phyloP scores from a whole-genome alignment of 1,284 basidiomycete genomes.

The Fistulinella cinereoalba region DNA sequence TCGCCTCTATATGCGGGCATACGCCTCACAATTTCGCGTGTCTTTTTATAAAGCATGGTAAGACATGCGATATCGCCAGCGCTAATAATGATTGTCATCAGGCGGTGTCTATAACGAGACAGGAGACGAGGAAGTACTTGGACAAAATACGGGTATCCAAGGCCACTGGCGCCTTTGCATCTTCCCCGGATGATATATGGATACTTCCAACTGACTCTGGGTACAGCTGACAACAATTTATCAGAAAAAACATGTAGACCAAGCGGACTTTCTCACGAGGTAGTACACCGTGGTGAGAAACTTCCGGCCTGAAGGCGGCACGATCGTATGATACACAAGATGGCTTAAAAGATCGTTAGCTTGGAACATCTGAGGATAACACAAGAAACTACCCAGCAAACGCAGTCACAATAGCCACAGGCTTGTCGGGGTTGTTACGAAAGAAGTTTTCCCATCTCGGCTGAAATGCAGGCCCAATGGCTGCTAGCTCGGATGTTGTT shows the following conservation, averaged over 20 bases:
- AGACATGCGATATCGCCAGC: neutral
- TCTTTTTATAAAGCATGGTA: constrained; percentile 27
- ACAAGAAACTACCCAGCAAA: neutral
- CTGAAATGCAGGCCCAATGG: neutral
- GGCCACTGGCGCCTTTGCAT: constrained; percentile 14
- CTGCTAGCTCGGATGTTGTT: neutral
- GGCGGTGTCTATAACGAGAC: too few species aligned
- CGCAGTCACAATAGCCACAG: neutral
- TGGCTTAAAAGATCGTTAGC: neutral
- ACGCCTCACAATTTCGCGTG: constrained; percentile 42
- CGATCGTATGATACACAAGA: neutral
- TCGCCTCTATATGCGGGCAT: constrained; percentile 44
- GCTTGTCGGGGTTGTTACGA: neutral
- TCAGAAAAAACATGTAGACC: neutral
- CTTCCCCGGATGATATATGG: constrained; percentile 11
- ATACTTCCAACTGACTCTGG: constrained; percentile 16
- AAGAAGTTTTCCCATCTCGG: neutral
- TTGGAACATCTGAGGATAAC: neutral
- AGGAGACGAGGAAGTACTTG: neutral
- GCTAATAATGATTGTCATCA: neutral
- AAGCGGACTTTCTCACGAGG: neutral
- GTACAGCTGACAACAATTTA: neutral
- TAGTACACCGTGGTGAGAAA: neutral
- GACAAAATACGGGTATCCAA: constrained; percentile 10
- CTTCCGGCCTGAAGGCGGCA: neutral